Percentiles rank a stretch among this genome's conserved stretches.
Conservation (phyloP, 768 basidiomycete genomes). For the Nidularia sp. region DNA sequence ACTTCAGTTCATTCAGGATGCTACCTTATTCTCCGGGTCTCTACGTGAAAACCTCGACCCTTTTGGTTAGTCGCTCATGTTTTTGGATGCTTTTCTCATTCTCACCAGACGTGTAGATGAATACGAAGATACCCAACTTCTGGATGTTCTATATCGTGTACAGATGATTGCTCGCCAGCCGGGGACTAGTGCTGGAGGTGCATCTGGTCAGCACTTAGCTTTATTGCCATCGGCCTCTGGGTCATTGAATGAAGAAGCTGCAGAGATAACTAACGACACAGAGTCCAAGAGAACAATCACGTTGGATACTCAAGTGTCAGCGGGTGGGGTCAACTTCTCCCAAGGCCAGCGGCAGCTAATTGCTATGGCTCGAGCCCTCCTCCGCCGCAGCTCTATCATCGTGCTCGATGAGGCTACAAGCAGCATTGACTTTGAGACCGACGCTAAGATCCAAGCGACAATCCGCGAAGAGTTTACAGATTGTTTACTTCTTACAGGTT, state of each 20-base stretch:
- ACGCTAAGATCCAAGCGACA: constrained; percentile 85
- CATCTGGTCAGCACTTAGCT: no score
- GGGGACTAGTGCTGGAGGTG: no score
- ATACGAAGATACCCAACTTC: constrained; percentile 73
- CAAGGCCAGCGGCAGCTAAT: constrained; percentile 89
- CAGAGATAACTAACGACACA: constrained; percentile 44
- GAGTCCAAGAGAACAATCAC: constrained; percentile 56
- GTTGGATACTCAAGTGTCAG: constrained; percentile 76
- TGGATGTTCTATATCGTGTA: constrained; percentile 79
- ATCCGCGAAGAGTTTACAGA: constrained; percentile 83
- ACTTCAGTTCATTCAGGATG: constrained; percentile 35
- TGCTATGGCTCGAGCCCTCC: constrained; percentile 78
- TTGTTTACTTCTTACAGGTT: constrained; percentile 70
- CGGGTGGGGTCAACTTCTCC: constrained; percentile 88
- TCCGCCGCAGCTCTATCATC: constrained; percentile 69
- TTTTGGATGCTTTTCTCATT: not conserved
- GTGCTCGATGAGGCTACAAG: constrained; percentile 83
- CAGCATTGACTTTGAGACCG: constrained; percentile 84
- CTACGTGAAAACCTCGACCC: constrained; percentile 74
- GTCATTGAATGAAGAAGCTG: no score
- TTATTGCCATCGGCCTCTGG: no score
- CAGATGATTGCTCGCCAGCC: constrained; percentile 55
- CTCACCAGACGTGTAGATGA: constrained; percentile 40
- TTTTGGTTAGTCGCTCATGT: constrained; percentile 38
- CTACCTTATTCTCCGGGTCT: constrained; percentile 78